Evolutionary conservation across 108 stramenopile species (phyloP).

Genomic region (Discostella stelligeroides): DNA sequence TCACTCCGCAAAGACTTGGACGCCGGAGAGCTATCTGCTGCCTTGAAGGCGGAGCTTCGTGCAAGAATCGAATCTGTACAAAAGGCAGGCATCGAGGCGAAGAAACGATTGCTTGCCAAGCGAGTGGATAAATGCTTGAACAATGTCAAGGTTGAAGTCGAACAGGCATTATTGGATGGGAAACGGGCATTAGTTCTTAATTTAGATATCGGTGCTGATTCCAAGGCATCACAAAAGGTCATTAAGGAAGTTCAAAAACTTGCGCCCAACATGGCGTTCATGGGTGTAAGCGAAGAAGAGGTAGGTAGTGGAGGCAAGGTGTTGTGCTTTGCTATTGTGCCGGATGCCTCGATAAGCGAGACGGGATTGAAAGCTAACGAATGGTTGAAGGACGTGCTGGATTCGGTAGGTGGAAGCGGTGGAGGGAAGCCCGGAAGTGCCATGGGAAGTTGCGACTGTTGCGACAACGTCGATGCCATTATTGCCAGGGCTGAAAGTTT

Average conservation of each 20-base stretch:
- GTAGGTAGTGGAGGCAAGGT: constrained; percentile 83
- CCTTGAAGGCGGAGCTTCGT: constrained; percentile 82
- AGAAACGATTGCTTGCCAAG: constrained; percentile 79
- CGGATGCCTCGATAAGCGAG: constrained; percentile 59
- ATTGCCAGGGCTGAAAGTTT: constrained; percentile 68
- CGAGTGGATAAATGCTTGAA: constrained; percentile 67
- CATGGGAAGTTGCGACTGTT: constrained; percentile 78
- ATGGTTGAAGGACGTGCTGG: constrained; percentile 78
- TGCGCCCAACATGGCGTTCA: constrained; percentile 82
- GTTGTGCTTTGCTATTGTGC: constrained; percentile 80
- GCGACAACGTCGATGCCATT: constrained; percentile 68
- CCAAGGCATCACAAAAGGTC: constrained; percentile 92
- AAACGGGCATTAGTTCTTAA: constrained; percentile 67
- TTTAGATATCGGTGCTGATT: constrained; percentile 90
- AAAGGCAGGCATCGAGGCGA: constrained; percentile 81
- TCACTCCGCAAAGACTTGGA: constrained; percentile 84
- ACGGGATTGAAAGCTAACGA: constrained; percentile 79
- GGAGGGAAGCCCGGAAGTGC: constrained; percentile 86
- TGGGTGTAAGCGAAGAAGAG: constrained; percentile 84
- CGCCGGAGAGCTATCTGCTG: constrained; percentile 71
- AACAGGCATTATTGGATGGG: constrained; percentile 56
- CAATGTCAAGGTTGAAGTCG: constrained; percentile 57
- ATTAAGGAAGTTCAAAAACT: constrained; percentile 85
- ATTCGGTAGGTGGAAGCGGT: constrained; percentile 79
- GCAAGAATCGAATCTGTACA: constrained; percentile 78